These are phyloP conservation scores for Limonium bicolor DNA, from an alignment of 148 eudicot genomes.

Conservation along the genomic window DNA sequence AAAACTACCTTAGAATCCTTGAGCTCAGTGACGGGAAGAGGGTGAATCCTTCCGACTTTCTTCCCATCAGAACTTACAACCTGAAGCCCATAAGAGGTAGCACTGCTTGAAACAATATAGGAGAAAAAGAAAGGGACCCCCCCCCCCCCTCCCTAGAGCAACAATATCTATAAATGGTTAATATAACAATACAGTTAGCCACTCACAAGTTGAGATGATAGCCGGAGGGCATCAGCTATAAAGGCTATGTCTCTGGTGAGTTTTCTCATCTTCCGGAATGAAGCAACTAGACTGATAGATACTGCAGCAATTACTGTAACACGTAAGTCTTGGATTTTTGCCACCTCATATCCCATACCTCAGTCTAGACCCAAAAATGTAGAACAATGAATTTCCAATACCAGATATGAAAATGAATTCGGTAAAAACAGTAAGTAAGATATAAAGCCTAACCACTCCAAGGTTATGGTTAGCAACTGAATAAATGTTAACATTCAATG, in stretches of 20 bases:
- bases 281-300: constrained; percentile 56
- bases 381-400: no score
- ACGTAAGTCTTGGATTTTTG: no score
- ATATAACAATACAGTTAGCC: not conserved
- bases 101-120: not conserved
- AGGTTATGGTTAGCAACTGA: no score
- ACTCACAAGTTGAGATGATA: constrained; percentile 78
- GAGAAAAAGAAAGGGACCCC: not conserved
- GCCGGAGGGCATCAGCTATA: constrained; percentile 56
- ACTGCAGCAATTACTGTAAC: constrained; percentile 85
- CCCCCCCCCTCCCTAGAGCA: no score
- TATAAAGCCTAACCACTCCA: no score
- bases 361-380: no score
- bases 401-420: no score
- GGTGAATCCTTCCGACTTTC: constrained; percentile 72
- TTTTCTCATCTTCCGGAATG: constrained; percentile 74
- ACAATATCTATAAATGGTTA: not conserved
- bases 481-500: no score
- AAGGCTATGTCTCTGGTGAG: constrained; percentile 46
- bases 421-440: no score
- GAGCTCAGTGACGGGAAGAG: constrained; percentile 23
- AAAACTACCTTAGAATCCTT: not conserved
- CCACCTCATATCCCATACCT: no score
- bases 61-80: constrained; percentile 59
- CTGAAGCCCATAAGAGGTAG: constrained; percentile 18